These are phyloP conservation scores for Chlorencoelia australis DNA, from an alignment of 2,329 filamentous ascomycete genomes.

Conservation along the genomic window DNA sequence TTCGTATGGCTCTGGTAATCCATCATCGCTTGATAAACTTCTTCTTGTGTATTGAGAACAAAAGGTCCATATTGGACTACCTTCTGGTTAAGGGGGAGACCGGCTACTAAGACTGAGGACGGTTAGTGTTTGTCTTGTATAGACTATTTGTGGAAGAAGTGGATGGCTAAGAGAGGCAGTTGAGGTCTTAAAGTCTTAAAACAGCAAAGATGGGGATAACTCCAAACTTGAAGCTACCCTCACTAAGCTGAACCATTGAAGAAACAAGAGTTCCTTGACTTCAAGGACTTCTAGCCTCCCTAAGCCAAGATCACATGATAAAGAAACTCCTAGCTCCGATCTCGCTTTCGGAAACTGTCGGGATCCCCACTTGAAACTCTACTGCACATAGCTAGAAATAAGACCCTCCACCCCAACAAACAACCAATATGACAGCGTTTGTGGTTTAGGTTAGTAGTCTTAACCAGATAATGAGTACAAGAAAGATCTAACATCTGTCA, in stretches of 20 bases:
- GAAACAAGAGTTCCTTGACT: too few species aligned
- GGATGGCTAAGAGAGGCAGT: background rate
- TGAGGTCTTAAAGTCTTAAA: too few species aligned
- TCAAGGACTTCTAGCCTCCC: too few species aligned
- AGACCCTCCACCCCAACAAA: background rate
- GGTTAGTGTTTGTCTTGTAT: conserved; percentile 9
- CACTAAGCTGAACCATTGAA: too few species aligned
- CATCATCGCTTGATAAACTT: conserved; percentile 65
- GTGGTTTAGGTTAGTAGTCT: conserved; percentile 10
- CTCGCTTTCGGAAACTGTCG: too few species aligned
- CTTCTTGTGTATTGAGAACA: conserved; percentile 61
- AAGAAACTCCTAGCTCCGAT: too few species aligned
- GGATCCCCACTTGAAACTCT: too few species aligned
- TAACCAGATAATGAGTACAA: too few species aligned
- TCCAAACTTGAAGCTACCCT: too few species aligned
- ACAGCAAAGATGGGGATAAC: too few species aligned
- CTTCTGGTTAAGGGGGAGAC: conserved; percentile 68
- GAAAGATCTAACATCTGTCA: background rate
- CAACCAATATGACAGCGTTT: conserved; percentile 3
- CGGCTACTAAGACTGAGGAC: conserved; percentile 56
- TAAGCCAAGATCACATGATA: too few species aligned
- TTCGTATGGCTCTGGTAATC: conserved; percentile 66
- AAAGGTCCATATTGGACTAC: conserved; percentile 81
- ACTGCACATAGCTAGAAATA: conserved; percentile 6
- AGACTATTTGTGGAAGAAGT: background rate